A percentile compares a stretch with the other conserved stretches of the same genome.
Evolutionary conservation across 176 grass and related monocot genomes (phyloP).

Genomic region (Hordeum vulgare): MorexV3_pseudomolecules_assembly NC_058519.1:206162213-206162712

Average conservation of each 20-base stretch:
- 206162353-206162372: slow-evolving; percentile 69
- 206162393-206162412: slow-evolving; percentile 86
- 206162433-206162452: slow-evolving; percentile 59
- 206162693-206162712: slow-evolving; percentile 11
- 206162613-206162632: slow-evolving; percentile 3
- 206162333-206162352: slow-evolving; percentile 80
- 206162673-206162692: slow-evolving; percentile 60
- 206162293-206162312: slow-evolving; percentile 70
- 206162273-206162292: slow-evolving; percentile 78
- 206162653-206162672: slow-evolving; percentile 91
- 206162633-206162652: slow-evolving; percentile 71
- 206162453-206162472: slow-evolving; percentile 74
- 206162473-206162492: slow-evolving; percentile 91
- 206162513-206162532: slow-evolving; percentile 69
- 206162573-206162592: background rate
- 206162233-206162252: slow-evolving; percentile 26
- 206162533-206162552: slow-evolving; percentile 82
- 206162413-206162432: slow-evolving; percentile 82
- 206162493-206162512: slow-evolving; percentile 76
- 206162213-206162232: background rate
- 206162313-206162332: slow-evolving; percentile 84
- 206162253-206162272: slow-evolving; percentile 28
- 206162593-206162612: background rate
- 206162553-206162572: slow-evolving; percentile 3
- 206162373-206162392: slow-evolving; percentile 48